Evolutionary conservation across 106 monocot genomes (phyloP), one percentile per base, ranked within the genome.

Genomic region (Phalaenopsis aphrodite): DNA sequence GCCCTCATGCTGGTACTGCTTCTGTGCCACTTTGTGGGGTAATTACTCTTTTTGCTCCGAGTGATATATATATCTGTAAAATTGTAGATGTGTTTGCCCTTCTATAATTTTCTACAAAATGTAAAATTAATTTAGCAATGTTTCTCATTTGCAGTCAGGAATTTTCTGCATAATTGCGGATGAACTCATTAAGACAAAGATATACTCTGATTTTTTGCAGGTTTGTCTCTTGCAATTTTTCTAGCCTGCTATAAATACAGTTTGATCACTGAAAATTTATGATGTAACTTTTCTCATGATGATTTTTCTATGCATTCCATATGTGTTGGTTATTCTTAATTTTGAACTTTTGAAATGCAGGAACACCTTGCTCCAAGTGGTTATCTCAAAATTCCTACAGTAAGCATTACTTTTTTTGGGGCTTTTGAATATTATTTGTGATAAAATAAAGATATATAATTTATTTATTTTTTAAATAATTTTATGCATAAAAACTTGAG

Each of bases 21-120:
- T 94, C 94, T 82, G 90, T 98, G 37, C 97, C 97, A 49, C 93
- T 94, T 76, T 98, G 97, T 84, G 97, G 97, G 56, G 94, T 98
- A 89, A 88, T 90, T 86, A 19, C 64, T 52, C 38, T 49, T 56
- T 19, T 52, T 9, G 30, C 14, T 15, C 1, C 52, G 12, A 10
- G 55, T 48, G 42, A 46, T 17, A 46, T 41, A 42, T 52, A 12
- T 52, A 52, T 52, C 12, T 1, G 10, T 52, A 52, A 10, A 52
- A 52, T 52, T 52, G 52, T 52, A 12, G 52, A 52, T 52, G 52
- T 3, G 0, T 52, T 52, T 52, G 10, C 52, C 52, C 1, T 52
- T 52, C 10, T 52, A 14, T 52, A 52, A 12, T 52, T 15, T 52
- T 52, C 52, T 52, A 14, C 52, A 12, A 52, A 12, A 52, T 12